phyloP scores from a whole-genome alignment of 2,329 filamentous ascomycete species.

The Alternaria gaisen region DNA sequence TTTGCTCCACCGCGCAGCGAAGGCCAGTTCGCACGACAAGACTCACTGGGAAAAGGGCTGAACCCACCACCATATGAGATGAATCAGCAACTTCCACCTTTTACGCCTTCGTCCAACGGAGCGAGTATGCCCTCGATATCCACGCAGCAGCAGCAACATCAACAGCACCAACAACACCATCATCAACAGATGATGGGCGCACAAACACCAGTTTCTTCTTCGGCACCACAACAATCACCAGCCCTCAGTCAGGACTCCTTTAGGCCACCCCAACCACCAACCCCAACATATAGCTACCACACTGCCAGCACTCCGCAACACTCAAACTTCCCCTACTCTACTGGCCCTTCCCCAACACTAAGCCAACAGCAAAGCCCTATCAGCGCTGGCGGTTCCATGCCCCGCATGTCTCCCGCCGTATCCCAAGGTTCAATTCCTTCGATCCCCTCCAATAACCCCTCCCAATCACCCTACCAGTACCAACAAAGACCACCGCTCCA shows the following conservation, averaged over 20 bases:
- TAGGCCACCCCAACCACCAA: constrained; percentile 66
- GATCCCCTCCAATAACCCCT: constrained; percentile 58
- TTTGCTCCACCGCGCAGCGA: constrained; percentile 65
- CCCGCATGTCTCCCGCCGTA: constrained; percentile 63
- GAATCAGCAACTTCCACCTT: constrained; percentile 67
- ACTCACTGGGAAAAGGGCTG: constrained; percentile 71
- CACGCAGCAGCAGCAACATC: constrained; percentile 47
- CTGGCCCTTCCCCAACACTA: constrained; percentile 57
- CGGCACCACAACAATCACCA: constrained; percentile 58
- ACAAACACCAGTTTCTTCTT: constrained; percentile 51
- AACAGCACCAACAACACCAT: constrained; percentile 17
- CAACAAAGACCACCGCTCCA: constrained; percentile 53
- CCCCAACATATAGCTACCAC: constrained; percentile 71
- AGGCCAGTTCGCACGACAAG: constrained; percentile 61
- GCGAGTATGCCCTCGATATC: constrained; percentile 57
- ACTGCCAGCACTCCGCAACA: constrained; percentile 62
- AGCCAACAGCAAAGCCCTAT: constrained; percentile 58
- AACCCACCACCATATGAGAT: constrained; percentile 74
- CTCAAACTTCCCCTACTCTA: constrained; percentile 58
- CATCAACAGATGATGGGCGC: constrained; percentile 59
- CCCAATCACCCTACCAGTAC: constrained; percentile 59
- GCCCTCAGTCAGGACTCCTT: constrained; percentile 68
- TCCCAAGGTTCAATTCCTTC: constrained; percentile 55
- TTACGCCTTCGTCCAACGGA: constrained; percentile 65
- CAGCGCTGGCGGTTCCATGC: constrained; percentile 56